These are phyloP conservation scores for Penicillium macrosclerotiorum DNA, from an alignment of 495 filamentous ascomycete genomes.

Conservation along the genomic window DNA sequence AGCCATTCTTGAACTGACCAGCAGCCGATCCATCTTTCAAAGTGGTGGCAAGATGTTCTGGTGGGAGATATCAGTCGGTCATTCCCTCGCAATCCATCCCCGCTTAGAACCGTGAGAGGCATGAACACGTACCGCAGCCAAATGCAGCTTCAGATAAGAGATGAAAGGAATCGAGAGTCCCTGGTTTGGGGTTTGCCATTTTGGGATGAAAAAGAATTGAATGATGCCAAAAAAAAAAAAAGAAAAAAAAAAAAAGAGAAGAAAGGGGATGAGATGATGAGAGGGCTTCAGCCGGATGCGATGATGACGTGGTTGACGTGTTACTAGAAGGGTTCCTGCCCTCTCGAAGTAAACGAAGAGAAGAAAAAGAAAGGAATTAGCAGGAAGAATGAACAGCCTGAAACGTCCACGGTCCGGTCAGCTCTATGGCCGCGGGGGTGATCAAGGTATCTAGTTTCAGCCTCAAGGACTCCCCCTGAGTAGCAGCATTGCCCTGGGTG, in stretches of 20 bases:
- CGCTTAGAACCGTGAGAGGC: too few species aligned
- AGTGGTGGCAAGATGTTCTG: conserved; percentile 43
- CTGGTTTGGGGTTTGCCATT: too few species aligned
- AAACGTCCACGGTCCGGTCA: too few species aligned
- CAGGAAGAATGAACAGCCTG: background rate
- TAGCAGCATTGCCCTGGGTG: conserved; percentile 25
- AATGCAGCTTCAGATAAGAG: conserved; percentile 44
- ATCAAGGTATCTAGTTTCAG: conserved; percentile 11
- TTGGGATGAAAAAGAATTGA: conserved; percentile 8
- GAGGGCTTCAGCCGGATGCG: too few species aligned
- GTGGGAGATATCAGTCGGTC: too few species aligned
- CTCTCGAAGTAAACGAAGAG: conserved; percentile 1
- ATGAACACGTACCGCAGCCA: conserved; percentile 41
- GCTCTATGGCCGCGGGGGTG: background rate
- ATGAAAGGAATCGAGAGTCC: conserved; percentile 32
- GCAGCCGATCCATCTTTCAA: conserved; percentile 31
- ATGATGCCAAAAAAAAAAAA: conserved; percentile 1
- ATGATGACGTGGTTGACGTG: too few species aligned
- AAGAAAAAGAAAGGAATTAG: background rate
- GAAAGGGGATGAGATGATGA: too few species aligned
- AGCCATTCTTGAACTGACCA: conserved; percentile 38
- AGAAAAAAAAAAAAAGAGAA: too few species aligned
- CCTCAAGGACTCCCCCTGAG: conserved; percentile 25
- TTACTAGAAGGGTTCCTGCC: background rate
- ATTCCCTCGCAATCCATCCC: too few species aligned